Base-by-base conservation (phyloP, 2,329 filamentous ascomycete genomes). In the Cucurbitaria berberidis region DNA sequence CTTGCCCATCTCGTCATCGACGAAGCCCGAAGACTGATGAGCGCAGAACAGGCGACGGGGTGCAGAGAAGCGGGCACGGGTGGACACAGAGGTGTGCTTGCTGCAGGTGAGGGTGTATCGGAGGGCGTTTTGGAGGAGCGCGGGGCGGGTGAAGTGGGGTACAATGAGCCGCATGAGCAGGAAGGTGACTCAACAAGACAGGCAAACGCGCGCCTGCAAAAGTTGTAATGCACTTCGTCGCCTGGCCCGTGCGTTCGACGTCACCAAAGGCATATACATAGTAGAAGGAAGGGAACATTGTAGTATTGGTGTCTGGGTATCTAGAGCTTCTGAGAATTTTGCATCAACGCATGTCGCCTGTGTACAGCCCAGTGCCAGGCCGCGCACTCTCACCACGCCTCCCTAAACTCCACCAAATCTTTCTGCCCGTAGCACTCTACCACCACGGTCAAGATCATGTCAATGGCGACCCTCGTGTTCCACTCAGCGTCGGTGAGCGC, bases 351-450 rank as follows among this genome's bases (percentile, higher is more conserved):
- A 5, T 2, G 19, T 22, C 13, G 19, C 19, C 15, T 21, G 5
- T n/a, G 24, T n/a, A 22, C 36, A 15, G 19, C 13, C 24, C 36
- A 39, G 36, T 24, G 36, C 21, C 19, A n/a, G 15, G 19, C 21
- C 10, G 36, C 4, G 7, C 4, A n/a, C 8, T 15, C 18, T 56
- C 41, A 66, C 64, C 65, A 68, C 18, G 44, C 48, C 41, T 88
- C 84, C 52, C 91, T 84, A 57, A 88, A 89, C 65, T 89, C 86
- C 43, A 97, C 82, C 57, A 97, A 76, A 74, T 98, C 93, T 60
- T 88, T 83, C 76, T 98, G 93, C 1, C 93, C 92, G 75, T 93
- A 98, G 61, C 90, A 86, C 76, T 96, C 92, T 64, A 91, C 93
- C 42, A 89, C 88, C 30, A 97, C 83, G 0, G 90, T 95, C 62